Percentiles rank a stretch among this genome's conserved stretches.
phyloP scores from a whole-genome alignment of 805 yeast genomes.

The Metschnikowia similis region DNA sequence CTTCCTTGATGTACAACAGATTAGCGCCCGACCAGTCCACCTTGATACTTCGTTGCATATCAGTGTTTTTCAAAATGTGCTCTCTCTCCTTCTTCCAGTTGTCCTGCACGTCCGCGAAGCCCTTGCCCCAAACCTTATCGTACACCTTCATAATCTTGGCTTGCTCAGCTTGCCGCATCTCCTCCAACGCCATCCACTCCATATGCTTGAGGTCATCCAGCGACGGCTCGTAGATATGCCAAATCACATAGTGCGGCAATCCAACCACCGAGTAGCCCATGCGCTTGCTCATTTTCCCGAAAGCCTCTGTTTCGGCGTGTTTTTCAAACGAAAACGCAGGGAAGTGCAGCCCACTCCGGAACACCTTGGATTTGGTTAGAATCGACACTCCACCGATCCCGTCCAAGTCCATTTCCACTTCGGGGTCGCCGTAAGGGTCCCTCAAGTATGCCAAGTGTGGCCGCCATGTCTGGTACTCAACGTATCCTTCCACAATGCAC shows the following conservation, averaged over 20 bases:
- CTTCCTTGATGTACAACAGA: constrained; percentile 31
- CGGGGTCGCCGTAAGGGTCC: constrained; percentile 93
- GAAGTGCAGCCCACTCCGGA: constrained; percentile 85
- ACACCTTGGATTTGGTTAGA: constrained; percentile 79
- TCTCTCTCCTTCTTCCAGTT: constrained; percentile 72
- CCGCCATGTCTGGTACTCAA: constrained; percentile 97
- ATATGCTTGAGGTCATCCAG: constrained; percentile 82
- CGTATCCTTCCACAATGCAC: constrained; percentile 95
- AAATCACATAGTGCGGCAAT: constrained; percentile 88
- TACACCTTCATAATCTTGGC: constrained; percentile 60
- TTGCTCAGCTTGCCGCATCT: constrained; percentile 58
- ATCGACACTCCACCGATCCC: constrained; percentile 98
- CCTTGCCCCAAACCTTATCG: constrained; percentile 69
- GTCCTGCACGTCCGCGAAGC: constrained; percentile 70
- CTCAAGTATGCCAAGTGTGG: constrained; percentile 93
- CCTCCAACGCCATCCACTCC: constrained; percentile 88
- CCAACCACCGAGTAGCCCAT: constrained; percentile 89
- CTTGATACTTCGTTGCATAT: constrained; percentile 47
- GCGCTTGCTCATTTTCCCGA: constrained; percentile 80
- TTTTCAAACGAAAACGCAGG: constrained; percentile 95
- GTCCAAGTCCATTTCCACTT: constrained; percentile 87
- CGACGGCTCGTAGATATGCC: constrained; percentile 90
- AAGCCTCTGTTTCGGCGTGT: constrained; percentile 98
- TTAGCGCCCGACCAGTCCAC: constrained; percentile 74
- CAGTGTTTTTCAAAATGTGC: constrained; percentile 73